Evolutionary conservation across 1,284 basidiomycete genomes (phyloP).

Genomic region (Heterobasidion parviporum): DNA sequence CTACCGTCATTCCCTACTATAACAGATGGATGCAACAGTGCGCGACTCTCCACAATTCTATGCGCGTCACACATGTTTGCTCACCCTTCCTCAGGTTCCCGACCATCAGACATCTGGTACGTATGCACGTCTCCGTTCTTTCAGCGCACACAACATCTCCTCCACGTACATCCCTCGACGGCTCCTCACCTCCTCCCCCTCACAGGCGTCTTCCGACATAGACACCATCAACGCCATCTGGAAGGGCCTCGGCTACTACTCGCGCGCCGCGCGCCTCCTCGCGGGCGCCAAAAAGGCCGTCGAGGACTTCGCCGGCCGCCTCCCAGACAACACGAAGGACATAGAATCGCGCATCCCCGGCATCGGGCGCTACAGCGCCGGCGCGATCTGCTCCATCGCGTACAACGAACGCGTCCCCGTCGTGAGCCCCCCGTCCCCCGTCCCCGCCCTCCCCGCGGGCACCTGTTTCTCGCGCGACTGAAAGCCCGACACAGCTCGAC

Average conservation of each 20-base stretch:
- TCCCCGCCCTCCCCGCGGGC: neutral
- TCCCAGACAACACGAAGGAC: constrained; percentile 75
- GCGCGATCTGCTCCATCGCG: constrained; percentile 87
- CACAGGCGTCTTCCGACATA: constrained; percentile 60
- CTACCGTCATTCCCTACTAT: constrained; percentile 87
- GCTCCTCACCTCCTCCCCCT: neutral
- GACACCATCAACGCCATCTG: constrained; percentile 84
- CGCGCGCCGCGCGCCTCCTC: constrained; percentile 75
- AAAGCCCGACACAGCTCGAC: constrained; percentile 59
- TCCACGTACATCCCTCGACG: no score
- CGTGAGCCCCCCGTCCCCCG: constrained; percentile 32
- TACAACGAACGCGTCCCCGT: constrained; percentile 81
- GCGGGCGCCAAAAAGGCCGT: constrained; percentile 74
- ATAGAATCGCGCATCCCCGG: constrained; percentile 86
- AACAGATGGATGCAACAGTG: constrained; percentile 77
- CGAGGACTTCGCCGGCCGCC: constrained; percentile 52
- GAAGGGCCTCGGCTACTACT: constrained; percentile 92
- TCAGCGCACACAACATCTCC: no score
- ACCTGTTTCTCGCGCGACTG: neutral
- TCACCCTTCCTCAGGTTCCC: constrained; percentile 53
- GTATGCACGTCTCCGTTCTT: constrained; percentile 11
- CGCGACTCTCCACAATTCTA: constrained; percentile 16
- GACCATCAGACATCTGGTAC: constrained; percentile 70
- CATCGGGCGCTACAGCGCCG: constrained; percentile 86
- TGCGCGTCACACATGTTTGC: neutral